phyloP scores from a whole-genome alignment of 805 yeast genomes.

The Jamesozyma rosinii region DNA sequence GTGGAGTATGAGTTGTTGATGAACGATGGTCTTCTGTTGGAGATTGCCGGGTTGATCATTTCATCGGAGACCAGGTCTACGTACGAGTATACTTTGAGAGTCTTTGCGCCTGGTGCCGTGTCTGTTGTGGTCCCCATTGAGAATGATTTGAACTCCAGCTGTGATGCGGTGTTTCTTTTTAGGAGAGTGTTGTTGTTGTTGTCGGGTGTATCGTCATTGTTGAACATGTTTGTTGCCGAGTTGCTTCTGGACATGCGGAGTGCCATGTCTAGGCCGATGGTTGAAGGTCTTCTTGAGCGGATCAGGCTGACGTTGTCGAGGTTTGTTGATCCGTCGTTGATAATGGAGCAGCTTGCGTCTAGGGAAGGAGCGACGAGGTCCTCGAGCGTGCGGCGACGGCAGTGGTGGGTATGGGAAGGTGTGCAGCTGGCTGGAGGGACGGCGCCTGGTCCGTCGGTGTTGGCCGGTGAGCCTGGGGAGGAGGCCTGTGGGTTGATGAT shows the following conservation, averaged over 20 bases:
- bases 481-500: background rate
- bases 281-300: slow-evolving; percentile 50
- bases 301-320: slow-evolving; percentile 66
- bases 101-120: slow-evolving; percentile 5
- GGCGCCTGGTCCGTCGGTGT: background rate
- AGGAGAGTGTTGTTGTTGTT: background rate
- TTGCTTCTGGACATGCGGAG: slow-evolving; percentile 32
- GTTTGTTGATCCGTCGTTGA: slow-evolving; percentile 46
- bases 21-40: slow-evolving; percentile 52
- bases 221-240: slow-evolving; percentile 6
- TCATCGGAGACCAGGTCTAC: slow-evolving; percentile 72
- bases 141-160: background rate
- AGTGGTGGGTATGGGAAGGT: slow-evolving; percentile 4
- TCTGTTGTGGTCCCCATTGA: background rate
- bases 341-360: slow-evolving; percentile 64
- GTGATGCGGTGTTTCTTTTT: slow-evolving; percentile 14
- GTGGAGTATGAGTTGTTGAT: slow-evolving; percentile 22
- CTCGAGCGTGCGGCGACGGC: slow-evolving; percentile 40
- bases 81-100: slow-evolving; percentile 54
- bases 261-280: slow-evolving; percentile 37
- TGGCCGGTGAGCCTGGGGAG: background rate
- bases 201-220: slow-evolving; percentile 11
- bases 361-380: slow-evolving; percentile 74
- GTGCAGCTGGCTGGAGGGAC: background rate
- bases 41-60: slow-evolving; percentile 32